phyloP scores from a whole-genome alignment of 768 basidiomycete species.

The Fomitopsis pulvina region DNA sequence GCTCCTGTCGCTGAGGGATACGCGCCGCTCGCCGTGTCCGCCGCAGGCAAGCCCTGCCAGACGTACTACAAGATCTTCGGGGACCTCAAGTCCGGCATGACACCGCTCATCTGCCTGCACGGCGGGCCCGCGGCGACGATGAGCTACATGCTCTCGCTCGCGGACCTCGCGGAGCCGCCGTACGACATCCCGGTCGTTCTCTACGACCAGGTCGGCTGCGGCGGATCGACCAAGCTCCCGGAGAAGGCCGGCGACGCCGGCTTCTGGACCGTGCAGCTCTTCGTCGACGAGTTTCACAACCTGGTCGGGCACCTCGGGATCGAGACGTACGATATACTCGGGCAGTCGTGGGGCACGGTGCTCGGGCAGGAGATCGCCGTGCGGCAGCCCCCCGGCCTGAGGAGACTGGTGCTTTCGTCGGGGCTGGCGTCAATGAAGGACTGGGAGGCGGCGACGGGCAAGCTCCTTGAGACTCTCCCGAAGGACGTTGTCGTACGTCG shows the following conservation, averaged over 20 bases:
- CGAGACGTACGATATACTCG: conserved; percentile 36
- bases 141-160: conserved; percentile 33
- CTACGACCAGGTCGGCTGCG: conserved; percentile 47
- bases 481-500: conserved; percentile 23
- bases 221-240: conserved; percentile 36
- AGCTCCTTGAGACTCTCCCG: conserved; percentile 24
- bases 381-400: conserved; percentile 31
- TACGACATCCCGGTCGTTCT: conserved; percentile 36
- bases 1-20: background rate
- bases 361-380: conserved; percentile 36
- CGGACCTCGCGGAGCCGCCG: conserved; percentile 23
- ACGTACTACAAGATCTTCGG: conserved; percentile 42
- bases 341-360: conserved; percentile 58
- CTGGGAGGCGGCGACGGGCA: conserved; percentile 24
- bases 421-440: conserved; percentile 39
- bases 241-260: conserved; percentile 23
- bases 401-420: conserved; percentile 37
- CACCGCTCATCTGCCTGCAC: conserved; percentile 37
- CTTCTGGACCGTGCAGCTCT: conserved; percentile 44
- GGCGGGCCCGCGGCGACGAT: conserved; percentile 41
- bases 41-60: conserved; percentile 23
- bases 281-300: conserved; percentile 48
- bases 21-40: conserved; percentile 9
- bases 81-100: conserved; percentile 25
- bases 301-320: conserved; percentile 37